Conservation (phyloP, 73 alveolate genomes). For the Paramecium primaurelia region DNA sequence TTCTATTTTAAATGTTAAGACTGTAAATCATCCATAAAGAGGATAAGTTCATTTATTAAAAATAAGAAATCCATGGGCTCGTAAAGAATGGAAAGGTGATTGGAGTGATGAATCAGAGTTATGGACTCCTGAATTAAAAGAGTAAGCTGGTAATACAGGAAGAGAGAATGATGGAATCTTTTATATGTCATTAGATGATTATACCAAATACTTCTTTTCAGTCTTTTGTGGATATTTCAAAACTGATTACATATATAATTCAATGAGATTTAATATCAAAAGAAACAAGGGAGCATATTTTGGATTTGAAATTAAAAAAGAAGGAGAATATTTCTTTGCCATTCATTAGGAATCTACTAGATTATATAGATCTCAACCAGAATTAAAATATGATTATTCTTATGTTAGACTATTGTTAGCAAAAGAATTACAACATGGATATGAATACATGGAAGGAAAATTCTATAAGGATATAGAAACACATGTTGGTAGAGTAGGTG, state of each 20-base stretch:
- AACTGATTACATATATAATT: neutral
- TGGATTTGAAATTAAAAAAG: neutral
- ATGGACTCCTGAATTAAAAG: constrained; percentile 91
- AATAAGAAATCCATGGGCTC: constrained; percentile 97
- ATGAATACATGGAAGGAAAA: neutral
- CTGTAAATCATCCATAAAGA: constrained; percentile 42
- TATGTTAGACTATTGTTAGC: neutral
- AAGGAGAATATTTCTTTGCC: constrained; percentile 41
- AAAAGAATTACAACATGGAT: neutral
- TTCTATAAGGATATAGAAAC: neutral
- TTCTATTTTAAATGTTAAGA: constrained; percentile 68
- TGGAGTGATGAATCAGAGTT: constrained; percentile 85
- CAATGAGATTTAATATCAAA: neutral
- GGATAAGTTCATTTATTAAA: constrained; percentile 75
- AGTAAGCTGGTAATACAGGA: constrained; percentile 48
- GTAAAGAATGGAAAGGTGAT: constrained; percentile 93
- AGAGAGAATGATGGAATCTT: constrained; percentile 49
- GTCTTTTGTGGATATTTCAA: constrained; percentile 31
- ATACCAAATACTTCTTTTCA: constrained; percentile 6
- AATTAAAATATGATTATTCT: neutral
- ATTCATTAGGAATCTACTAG: constrained; percentile 48
- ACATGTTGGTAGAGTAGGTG: constrained; percentile 29
- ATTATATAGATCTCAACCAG: constrained; percentile 2
- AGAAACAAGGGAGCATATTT: neutral
- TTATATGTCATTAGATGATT: constrained; percentile 46